Conservation (phyloP, 2,329 filamentous ascomycete species). For the Chrysoporthe puriensis region DNA sequence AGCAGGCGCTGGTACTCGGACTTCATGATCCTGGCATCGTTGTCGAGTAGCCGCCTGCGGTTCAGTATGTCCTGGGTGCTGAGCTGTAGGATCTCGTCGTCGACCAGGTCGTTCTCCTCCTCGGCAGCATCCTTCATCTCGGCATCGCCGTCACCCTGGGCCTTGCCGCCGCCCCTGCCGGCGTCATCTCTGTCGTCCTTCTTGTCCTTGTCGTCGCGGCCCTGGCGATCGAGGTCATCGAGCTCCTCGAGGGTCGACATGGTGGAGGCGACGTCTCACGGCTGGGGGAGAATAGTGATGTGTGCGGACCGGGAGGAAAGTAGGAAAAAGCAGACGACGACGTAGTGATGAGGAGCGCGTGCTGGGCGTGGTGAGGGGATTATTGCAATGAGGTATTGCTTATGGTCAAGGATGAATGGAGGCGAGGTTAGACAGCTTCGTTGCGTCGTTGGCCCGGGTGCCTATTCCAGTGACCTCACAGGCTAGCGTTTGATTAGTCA, state of each 20-base stretch:
- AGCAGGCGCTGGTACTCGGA: slow-evolving; percentile 92
- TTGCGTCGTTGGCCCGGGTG: too few relatives aligned
- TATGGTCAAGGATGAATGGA: not conserved
- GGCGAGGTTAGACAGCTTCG: not conserved
- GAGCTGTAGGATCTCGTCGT: slow-evolving; percentile 89
- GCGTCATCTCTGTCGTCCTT: slow-evolving; percentile 53
- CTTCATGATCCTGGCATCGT: slow-evolving; percentile 98
- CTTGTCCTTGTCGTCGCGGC: slow-evolving; percentile 64
- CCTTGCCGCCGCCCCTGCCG: slow-evolving; percentile 58
- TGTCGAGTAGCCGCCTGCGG: slow-evolving; percentile 88
- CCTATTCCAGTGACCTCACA: too few relatives aligned
- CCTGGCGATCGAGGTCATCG: slow-evolving; percentile 82
- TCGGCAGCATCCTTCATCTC: slow-evolving; percentile 87
- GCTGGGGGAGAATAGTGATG: not conserved
- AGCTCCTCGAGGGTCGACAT: slow-evolving; percentile 95
- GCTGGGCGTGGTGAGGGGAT: not conserved
- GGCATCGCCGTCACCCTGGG: slow-evolving; percentile 68
- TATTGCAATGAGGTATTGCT: too few relatives aligned
- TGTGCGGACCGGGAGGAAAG: not conserved
- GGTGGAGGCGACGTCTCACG: slow-evolving; percentile 36
- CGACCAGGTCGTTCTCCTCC: slow-evolving; percentile 73
- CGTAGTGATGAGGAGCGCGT: not conserved
- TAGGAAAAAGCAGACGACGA: not conserved
- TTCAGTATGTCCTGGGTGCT: slow-evolving; percentile 95
- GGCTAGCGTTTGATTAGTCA: too few relatives aligned